A percentile compares a stretch with the other conserved stretches of the same genome.
phyloP scores from a whole-genome alignment of 805 yeast genomes.

The Spathaspora girioi region DNA sequence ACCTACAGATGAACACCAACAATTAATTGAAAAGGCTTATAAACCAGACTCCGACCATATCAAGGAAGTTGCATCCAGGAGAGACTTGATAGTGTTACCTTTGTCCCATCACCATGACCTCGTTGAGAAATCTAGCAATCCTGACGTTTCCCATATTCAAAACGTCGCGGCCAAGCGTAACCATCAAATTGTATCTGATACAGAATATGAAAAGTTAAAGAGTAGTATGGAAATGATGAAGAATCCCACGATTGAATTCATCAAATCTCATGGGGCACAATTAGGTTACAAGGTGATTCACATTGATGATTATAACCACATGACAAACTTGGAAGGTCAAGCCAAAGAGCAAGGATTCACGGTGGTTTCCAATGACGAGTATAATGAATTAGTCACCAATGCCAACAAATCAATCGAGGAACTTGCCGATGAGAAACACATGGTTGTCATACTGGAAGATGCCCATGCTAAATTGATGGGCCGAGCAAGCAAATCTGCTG shows the following conservation, averaged over 20 bases:
- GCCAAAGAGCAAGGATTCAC: conserved; percentile 15
- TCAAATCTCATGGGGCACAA: conserved; percentile 12
- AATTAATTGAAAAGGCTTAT: conserved; percentile 9
- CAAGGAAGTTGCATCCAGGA: conserved; percentile 11
- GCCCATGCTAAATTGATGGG: conserved; percentile 7
- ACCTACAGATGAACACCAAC: conserved; percentile 22
- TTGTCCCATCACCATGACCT: conserved; percentile 31
- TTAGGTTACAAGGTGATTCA: conserved; percentile 14
- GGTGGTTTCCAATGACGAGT: conserved; percentile 14
- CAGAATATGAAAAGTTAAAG: conserved; percentile 16
- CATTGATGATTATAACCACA: conserved; percentile 4
- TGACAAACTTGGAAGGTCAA: conserved; percentile 12
- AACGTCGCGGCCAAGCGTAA: conserved; percentile 12
- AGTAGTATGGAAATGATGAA: conserved; percentile 10
- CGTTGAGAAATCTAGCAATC: conserved; percentile 22
- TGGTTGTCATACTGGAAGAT: conserved; percentile 4
- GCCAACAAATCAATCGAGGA: conserved; percentile 21
- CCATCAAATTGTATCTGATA: conserved; percentile 9
- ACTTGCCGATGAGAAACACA: conserved; percentile 18
- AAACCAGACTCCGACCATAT: conserved; percentile 23
- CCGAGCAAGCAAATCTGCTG: conserved; percentile 6
- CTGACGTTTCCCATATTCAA: conserved; percentile 19
- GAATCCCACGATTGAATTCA: conserved; percentile 17
- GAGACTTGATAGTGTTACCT: conserved; percentile 24
- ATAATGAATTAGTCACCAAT: conserved; percentile 10